A percentile compares a stretch with the other conserved stretches of the same genome.
Evolutionary conservation across 331 rosid genomes (phyloP).

Genomic region (Quercus tomentella): DNA sequence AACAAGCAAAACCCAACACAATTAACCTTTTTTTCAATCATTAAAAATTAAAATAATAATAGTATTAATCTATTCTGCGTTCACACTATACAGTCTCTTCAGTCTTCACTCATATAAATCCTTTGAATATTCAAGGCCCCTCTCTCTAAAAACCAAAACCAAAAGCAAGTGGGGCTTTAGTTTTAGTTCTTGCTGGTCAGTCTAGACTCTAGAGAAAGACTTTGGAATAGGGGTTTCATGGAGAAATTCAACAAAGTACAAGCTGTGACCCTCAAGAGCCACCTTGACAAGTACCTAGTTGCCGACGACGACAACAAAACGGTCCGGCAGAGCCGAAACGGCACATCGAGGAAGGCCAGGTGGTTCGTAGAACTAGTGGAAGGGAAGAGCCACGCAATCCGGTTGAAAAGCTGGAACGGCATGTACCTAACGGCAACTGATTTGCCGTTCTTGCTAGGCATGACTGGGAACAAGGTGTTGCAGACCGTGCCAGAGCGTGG

Average conservation of each 20-base stretch:
- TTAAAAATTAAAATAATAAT: no score
- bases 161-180: no score
- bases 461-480: constrained; percentile 57
- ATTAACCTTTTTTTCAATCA: constrained; percentile 28
- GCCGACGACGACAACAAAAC: constrained; percentile 49
- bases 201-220: no score
- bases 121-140: no score
- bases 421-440: constrained; percentile 55
- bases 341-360: constrained; percentile 31
- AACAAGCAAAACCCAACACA: constrained; percentile 39
- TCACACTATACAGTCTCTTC: no score
- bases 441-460: constrained; percentile 45
- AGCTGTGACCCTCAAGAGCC: constrained; percentile 63
- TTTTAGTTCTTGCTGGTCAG: no score
- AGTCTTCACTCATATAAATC: no score
- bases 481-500: constrained; percentile 21
- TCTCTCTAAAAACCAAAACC: no score
- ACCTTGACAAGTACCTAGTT: constrained; percentile 63
- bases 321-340: constrained; percentile 68
- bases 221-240: constrained; percentile 23
- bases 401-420: constrained; percentile 63
- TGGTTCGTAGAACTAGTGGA: constrained; percentile 62
- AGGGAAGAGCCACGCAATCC: constrained; percentile 29
- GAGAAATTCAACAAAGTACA: constrained; percentile 55
- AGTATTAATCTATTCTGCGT: no score